phyloP scores from a whole-genome alignment of 2,329 filamentous ascomycete species.

The Epichloe sylvatica region DNA sequence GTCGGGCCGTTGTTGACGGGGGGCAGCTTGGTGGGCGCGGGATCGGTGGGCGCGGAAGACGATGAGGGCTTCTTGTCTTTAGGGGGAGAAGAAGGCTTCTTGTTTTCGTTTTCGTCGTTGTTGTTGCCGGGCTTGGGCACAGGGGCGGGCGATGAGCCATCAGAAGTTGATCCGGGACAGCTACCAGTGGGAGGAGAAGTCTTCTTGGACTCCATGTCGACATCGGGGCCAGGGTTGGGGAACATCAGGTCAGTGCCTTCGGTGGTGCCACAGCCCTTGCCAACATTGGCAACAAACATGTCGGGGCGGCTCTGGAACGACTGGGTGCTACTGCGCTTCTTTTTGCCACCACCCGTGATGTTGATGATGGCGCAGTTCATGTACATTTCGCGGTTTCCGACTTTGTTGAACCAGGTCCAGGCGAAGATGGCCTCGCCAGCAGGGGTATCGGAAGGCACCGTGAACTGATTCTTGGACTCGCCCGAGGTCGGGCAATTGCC shows the following conservation, averaged over 20 bases:
- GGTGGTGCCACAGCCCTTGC: constrained; percentile 42
- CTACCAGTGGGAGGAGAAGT: constrained; percentile 23
- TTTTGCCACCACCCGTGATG: constrained; percentile 29
- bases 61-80: not conserved
- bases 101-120: not conserved
- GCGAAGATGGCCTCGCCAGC: constrained; percentile 49
- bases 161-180: constrained; percentile 10
- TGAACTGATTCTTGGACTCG: constrained; percentile 47
- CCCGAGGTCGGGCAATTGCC: constrained; percentile 37
- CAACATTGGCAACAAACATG: constrained; percentile 59
- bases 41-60: not conserved
- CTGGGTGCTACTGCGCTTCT: constrained; percentile 15
- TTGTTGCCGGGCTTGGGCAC: not conserved
- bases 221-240: constrained; percentile 49
- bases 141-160: not conserved
- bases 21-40: not conserved
- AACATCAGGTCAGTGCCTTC: constrained; percentile 47
- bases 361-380: constrained; percentile 69
- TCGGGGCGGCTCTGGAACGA: constrained; percentile 45
- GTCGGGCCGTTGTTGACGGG: not conserved
- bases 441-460: constrained; percentile 50
- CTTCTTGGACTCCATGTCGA: constrained; percentile 24
- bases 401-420: constrained; percentile 66
- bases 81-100: not conserved
- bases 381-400: constrained; percentile 74